These are phyloP conservation scores for Austroboletus eburneus DNA, from an alignment of 768 basidiomycete species.

Conservation along the genomic window DNA sequence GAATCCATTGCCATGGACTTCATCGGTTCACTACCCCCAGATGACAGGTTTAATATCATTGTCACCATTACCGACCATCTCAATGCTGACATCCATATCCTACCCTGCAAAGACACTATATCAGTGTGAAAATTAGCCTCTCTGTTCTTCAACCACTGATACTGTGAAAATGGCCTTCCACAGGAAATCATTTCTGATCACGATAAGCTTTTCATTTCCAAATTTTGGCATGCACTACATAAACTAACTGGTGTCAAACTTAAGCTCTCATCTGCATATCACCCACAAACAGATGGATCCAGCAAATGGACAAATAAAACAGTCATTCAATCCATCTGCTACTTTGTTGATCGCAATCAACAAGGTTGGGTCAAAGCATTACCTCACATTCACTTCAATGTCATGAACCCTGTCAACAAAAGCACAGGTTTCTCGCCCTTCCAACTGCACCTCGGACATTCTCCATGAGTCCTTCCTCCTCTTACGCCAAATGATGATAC, in stretches of 20 bases:
- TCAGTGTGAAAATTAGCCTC: neutral
- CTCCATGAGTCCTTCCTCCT: neutral
- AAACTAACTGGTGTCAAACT: constrained; percentile 1
- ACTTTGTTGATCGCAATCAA: constrained; percentile 7
- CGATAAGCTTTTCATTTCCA: constrained; percentile 22
- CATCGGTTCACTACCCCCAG: neutral
- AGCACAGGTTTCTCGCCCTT: neutral
- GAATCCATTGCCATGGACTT: constrained; percentile 11
- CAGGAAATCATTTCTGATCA: constrained; percentile 20
- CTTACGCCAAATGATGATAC: neutral
- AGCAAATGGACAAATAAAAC: constrained; percentile 21
- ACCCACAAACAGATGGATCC: constrained; percentile 26
- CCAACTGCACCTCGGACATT: neutral
- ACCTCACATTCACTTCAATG: constrained; percentile 25
- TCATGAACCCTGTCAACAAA: neutral
- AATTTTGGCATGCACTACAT: constrained; percentile 24
- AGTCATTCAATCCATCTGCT: constrained; percentile 6
- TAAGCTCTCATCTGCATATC: constrained; percentile 23
- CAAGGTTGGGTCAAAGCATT: constrained; percentile 29
- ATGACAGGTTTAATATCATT: neutral
- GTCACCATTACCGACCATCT: neutral
- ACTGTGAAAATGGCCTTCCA: constrained; percentile 10
- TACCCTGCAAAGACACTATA: neutral
- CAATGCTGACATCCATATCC: neutral
- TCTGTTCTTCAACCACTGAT: neutral